A percentile compares a stretch with the other conserved stretches of the same genome.
phyloP scores from a whole-genome alignment of 179 eudicot genomes.

The Nepenthes alata region DNA sequence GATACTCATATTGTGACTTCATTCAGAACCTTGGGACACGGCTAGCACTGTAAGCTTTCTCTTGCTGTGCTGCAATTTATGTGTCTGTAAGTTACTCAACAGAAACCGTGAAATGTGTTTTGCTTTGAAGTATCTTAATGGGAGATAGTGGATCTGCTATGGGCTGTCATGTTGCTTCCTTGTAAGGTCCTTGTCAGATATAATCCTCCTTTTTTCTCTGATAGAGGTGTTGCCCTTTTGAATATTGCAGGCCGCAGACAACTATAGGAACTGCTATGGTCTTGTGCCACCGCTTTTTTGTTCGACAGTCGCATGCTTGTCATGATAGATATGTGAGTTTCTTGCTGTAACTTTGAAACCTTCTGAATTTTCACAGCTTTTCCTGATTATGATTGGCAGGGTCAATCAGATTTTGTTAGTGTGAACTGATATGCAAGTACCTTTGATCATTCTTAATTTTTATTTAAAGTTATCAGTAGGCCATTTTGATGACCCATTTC shows the following conservation, averaged over 20 bases:
- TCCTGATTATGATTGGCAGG: too few species aligned
- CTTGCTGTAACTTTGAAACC: not conserved
- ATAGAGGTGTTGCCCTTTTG: slow-evolving; percentile 5
- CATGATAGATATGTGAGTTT: slow-evolving; percentile 96
- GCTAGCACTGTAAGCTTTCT: slow-evolving; percentile 59
- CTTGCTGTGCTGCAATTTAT: not conserved
- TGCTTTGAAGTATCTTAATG: too few species aligned
- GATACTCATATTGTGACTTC: slow-evolving; percentile 83
- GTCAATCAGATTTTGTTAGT: too few species aligned
- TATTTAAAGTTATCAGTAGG: too few species aligned
- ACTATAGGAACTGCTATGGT: slow-evolving; percentile 97
- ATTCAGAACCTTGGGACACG: slow-evolving; percentile 81
- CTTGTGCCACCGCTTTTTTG: slow-evolving; percentile 89
- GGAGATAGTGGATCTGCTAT: too few species aligned
- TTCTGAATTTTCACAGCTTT: not conserved
- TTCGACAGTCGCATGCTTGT: slow-evolving; percentile 85
- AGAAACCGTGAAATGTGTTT: too few species aligned
- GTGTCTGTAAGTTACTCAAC: too few species aligned
- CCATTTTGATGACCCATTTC: too few species aligned
- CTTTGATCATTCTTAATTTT: too few species aligned
- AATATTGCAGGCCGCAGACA: slow-evolving; percentile 77
- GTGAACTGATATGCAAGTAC: too few species aligned
- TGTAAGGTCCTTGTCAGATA: too few species aligned
- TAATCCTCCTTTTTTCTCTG: not conserved
- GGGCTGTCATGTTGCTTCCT: too few species aligned